These are phyloP conservation scores for Taphrina deformans DNA, from an alignment of 1,139 yeast genomes.

Conservation along the genomic window DNA sequence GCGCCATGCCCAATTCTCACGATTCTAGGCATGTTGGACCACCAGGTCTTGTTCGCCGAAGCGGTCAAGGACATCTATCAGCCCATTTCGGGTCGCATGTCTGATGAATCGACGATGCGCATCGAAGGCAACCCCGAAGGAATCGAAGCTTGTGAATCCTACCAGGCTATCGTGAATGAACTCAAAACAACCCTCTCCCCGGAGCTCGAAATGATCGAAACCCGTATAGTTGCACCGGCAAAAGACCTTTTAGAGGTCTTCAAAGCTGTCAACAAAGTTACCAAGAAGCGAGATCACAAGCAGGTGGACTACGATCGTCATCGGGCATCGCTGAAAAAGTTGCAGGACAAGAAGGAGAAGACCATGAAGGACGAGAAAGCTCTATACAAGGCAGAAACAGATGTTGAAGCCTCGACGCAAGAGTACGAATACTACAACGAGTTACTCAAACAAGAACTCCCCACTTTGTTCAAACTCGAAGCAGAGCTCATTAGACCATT, in stretches of 20 bases:
- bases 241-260: constrained; percentile 83
- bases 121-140: constrained; percentile 97
- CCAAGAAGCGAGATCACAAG: constrained; percentile 92
- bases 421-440: constrained; percentile 95
- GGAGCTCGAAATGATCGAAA: constrained; percentile 87
- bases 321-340: constrained; percentile 64
- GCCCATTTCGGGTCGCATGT: constrained; percentile 88
- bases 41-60: constrained; percentile 87
- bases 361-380: constrained; percentile 87
- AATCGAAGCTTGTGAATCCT: constrained; percentile 88
- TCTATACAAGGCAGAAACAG: constrained; percentile 84
- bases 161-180: constrained; percentile 81
- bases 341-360: constrained; percentile 78
- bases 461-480: constrained; percentile 80
- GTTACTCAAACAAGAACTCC: constrained; percentile 85
- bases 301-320: constrained; percentile 91
- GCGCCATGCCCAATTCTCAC: background rate
- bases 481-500: constrained; percentile 89
- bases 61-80: constrained; percentile 95
- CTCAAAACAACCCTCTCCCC: constrained; percentile 84
- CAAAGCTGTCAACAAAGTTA: constrained; percentile 82
- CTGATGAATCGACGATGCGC: constrained; percentile 79
- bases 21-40: constrained; percentile 62
- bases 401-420: constrained; percentile 85
- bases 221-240: constrained; percentile 86